A percentile compares a stretch with the other conserved stretches of the same genome.
Evolutionary conservation across 2,329 filamentous ascomycete genomes (phyloP).

Genomic region (Bertia moriformis): DNA sequence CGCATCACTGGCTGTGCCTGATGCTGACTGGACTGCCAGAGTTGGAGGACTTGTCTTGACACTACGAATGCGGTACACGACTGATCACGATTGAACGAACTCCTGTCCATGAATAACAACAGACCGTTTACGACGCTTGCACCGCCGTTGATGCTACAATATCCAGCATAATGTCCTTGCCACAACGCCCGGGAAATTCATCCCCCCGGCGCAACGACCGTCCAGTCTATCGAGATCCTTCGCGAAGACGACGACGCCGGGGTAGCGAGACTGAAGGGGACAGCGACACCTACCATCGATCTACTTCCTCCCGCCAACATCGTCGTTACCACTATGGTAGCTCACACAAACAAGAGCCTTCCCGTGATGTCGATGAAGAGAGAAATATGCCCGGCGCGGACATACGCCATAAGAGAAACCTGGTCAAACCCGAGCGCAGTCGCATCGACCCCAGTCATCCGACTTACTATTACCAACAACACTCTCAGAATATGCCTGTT

Average conservation of each 20-base stretch:
- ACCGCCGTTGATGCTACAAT: too few relatives aligned
- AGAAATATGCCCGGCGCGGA: conserved; percentile 13
- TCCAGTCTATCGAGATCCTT: neutral
- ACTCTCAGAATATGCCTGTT: conserved; percentile 83
- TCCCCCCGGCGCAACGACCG: neutral
- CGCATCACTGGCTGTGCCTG: too few relatives aligned
- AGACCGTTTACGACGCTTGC: too few relatives aligned
- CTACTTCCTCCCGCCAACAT: neutral
- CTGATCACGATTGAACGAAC: too few relatives aligned
- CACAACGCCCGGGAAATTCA: neutral
- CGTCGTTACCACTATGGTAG: neutral
- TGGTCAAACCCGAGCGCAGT: conserved; percentile 78
- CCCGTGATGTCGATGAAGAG: conserved; percentile 1
- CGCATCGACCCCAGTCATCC: conserved; percentile 76
- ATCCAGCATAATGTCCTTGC: neutral
- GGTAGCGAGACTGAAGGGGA: neutral
- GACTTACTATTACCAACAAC: conserved; percentile 89
- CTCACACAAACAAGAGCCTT: neutral
- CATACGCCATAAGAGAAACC: conserved; percentile 62
- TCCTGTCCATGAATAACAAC: too few relatives aligned
- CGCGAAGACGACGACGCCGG: neutral
- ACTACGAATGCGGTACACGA: too few relatives aligned
- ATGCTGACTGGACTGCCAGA: too few relatives aligned
- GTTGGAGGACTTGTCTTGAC: too few relatives aligned
- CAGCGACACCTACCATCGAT: neutral